These are phyloP conservation scores for Syzygium aromaticum DNA, from an alignment of 345 rosid species.

Conservation along the genomic window DNA sequence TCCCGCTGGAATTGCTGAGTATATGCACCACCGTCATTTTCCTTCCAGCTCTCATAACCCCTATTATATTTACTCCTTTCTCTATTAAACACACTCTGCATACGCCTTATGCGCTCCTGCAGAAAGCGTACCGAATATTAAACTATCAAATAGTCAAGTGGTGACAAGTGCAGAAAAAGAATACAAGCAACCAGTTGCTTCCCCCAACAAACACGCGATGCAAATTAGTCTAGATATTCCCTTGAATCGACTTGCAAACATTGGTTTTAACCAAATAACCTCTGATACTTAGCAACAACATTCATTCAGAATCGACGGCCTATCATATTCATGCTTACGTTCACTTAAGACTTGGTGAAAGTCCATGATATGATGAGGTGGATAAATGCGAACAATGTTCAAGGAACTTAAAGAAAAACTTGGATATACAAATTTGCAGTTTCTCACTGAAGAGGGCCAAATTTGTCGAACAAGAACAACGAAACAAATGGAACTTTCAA, in stretches of 20 bases:
- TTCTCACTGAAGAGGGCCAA: background rate
- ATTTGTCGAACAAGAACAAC: background rate
- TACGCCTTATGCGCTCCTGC: constrained; percentile 92
- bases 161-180: background rate
- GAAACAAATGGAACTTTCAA: background rate
- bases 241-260: background rate
- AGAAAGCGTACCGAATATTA: background rate
- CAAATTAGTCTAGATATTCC: background rate
- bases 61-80: constrained; percentile 69
- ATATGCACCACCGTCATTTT: constrained; percentile 53
- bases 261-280: background rate
- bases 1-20: constrained; percentile 89
- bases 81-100: constrained; percentile 96
- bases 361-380: background rate
- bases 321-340: background rate
- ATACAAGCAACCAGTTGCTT: background rate
- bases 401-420: background rate
- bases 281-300: background rate
- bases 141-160: background rate
- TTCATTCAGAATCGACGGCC: background rate
- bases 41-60: constrained; percentile 77
- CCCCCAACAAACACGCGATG: background rate
- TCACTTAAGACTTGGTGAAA: background rate
- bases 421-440: background rate
- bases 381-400: background rate